A percentile compares a stretch with the other conserved stretches of the same genome.
These are phyloP conservation scores for Penicillium sp. DNA, from an alignment of 2,329 filamentous ascomycete species.

Conservation along the genomic window DNA sequence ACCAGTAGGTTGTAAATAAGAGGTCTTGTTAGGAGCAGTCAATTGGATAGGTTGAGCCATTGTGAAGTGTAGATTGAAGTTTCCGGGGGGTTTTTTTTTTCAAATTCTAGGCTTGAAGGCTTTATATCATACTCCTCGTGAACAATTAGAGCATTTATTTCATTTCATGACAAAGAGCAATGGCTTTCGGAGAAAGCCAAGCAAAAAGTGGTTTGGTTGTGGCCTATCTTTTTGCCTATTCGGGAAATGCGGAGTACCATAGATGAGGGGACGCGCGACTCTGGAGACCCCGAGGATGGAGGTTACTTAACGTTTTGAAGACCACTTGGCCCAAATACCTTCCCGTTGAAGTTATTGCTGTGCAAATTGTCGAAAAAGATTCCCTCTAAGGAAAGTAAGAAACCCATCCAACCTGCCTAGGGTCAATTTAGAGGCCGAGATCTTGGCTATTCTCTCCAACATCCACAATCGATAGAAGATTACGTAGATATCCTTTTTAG, in stretches of 20 bases:
- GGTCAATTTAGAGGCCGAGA: not conserved
- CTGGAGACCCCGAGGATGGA: not conserved
- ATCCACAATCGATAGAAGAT: not conserved
- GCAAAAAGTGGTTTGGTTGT: not conserved
- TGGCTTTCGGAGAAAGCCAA: not conserved
- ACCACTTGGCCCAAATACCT: not conserved
- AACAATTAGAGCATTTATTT: not conserved
- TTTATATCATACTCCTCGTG: not conserved
- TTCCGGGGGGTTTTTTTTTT: not conserved
- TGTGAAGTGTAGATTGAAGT: not conserved
- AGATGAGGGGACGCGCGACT: not conserved
- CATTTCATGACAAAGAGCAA: not conserved
- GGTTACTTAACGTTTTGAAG: too few relatives aligned
- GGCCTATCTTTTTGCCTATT: slow-evolving; percentile 1
- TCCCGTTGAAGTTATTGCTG: not conserved
- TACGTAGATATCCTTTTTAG: not conserved
- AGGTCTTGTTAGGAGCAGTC: not conserved
- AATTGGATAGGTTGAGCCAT: slow-evolving; percentile 1
- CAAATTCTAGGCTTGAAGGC: not conserved
- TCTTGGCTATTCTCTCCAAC: not conserved
- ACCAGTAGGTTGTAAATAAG: not conserved
- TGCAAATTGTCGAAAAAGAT: not conserved
- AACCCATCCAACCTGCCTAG: not conserved
- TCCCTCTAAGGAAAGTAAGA: not conserved
- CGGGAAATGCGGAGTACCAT: not conserved